phyloP scores from a whole-genome alignment of 208 protist genomes.

The Naegleria lovaniensis region DNA sequence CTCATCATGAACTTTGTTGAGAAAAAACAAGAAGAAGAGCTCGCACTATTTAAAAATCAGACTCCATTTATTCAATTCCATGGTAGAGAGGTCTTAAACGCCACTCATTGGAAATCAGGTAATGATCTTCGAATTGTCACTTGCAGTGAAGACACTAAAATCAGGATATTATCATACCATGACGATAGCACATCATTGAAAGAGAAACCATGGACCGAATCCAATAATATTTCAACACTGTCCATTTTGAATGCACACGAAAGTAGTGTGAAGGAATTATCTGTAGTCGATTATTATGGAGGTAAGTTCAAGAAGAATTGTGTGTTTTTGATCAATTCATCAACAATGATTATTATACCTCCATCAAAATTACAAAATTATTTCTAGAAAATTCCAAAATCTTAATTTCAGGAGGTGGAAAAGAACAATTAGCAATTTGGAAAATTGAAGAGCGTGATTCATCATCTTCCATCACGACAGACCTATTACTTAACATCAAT shows the following conservation, averaged over 20 bases:
- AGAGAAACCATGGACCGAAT: neutral
- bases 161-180: neutral
- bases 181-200: neutral
- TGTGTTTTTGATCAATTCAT: too few species aligned
- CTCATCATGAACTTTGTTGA: neutral
- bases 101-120: neutral
- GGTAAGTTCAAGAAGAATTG: neutral
- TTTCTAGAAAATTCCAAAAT: neutral
- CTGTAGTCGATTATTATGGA: neutral
- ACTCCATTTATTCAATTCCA: neutral
- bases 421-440: constrained; percentile 6
- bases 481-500: neutral
- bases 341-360: too few species aligned
- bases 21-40: neutral
- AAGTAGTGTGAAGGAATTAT: neutral
- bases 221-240: neutral
- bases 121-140: neutral
- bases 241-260: neutral
- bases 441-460: neutral
- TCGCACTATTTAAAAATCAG: neutral
- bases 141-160: neutral
- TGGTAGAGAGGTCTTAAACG: neutral
- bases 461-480: neutral
- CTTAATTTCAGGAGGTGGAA: neutral
- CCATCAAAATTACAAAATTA: too few species aligned